Base-by-base conservation (phyloP, 179 eudicot genomes). In the Beta lomatogona region DNA sequence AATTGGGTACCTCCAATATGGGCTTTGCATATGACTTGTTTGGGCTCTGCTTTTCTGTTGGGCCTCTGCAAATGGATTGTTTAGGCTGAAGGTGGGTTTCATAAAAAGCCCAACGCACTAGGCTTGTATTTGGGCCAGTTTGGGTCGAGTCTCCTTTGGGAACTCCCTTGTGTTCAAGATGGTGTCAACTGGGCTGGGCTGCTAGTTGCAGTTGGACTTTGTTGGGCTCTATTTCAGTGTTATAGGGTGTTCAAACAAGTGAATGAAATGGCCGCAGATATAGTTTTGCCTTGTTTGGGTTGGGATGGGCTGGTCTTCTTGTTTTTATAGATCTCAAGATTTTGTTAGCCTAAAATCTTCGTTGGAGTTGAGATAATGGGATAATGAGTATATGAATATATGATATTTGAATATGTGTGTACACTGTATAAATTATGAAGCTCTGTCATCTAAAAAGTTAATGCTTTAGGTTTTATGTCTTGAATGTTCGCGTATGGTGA, bases 21-120 rank as follows among this genome's bases (percentile, higher is more conserved):
- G 98, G 85, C 89, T 28, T 46, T 95, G 15, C 95, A 93, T 73
- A 63, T 81, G 28, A 82, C 92, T 7, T 88, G 89, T 21, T 64
- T 93, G 76, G 89, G 81, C 13, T 87, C 89, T 6, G 77, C 93
- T 0, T 48, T 81, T 2, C 79, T 95, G 0, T 88, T 93, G 94
- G 95, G 98, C 82, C 85, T 92, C 1, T 88, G 93, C 13, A 95
- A 88, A 0, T 95, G 98, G 98, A 87, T 95, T 0, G 92, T 93
- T 2, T 95, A 98, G 99, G 97, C 93, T 19, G 92, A 92, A 5
- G 99, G 97, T 9, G 98, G 98, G 84, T 90, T 95, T 48, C 97
- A 92, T 52, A 79, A 84, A 67, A 77, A 77, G 80, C 95, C 95
- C 9, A 64, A 10, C 0, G 83, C 83, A 0, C 19, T 89, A 72